Evolutionary conservation across 176 grass and related monocot genomes (phyloP).

Genomic region (Bothriochloa decipiens): DNA sequence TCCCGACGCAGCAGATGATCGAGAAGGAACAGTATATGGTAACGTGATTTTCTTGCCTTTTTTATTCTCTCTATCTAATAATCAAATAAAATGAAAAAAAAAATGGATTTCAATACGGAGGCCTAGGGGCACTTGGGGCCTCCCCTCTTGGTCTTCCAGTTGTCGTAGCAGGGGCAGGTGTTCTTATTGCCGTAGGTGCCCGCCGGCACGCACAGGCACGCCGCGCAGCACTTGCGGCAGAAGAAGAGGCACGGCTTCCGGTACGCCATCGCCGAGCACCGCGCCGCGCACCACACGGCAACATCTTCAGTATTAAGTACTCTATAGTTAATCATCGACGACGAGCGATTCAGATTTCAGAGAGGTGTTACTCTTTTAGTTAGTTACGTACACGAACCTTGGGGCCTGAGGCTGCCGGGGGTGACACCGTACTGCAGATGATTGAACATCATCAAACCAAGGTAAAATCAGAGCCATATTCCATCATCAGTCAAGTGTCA

Average conservation of each 20-base stretch:
- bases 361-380: no score
- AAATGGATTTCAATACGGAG: not conserved
- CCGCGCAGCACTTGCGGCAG: slow-evolving; percentile 73
- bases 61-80: not conserved
- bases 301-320: not conserved
- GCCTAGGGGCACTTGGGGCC: slow-evolving; percentile 71
- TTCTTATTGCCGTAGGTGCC: slow-evolving; percentile 78
- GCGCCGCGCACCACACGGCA: slow-evolving; percentile 25
- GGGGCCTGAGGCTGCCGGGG: slow-evolving; percentile 58
- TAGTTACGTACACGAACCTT: slow-evolving; percentile 30
- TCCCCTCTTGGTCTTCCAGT: slow-evolving; percentile 87
- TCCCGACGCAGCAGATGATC: no score
- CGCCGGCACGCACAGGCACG: slow-evolving; percentile 68
- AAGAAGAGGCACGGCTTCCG: slow-evolving; percentile 87
- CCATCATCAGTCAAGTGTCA: not conserved
- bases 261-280: slow-evolving; percentile 74
- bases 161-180: slow-evolving; percentile 69
- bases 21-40: no score
- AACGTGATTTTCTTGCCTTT: no score
- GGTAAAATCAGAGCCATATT: not conserved
- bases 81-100: not conserved
- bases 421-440: slow-evolving; percentile 58
- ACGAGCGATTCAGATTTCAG: not conserved
- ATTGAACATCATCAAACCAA: not conserved
- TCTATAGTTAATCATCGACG: not conserved